phyloP scores from a whole-genome alignment of 2,329 filamentous ascomycete genomes.

The Microdochium paspali region DNA sequence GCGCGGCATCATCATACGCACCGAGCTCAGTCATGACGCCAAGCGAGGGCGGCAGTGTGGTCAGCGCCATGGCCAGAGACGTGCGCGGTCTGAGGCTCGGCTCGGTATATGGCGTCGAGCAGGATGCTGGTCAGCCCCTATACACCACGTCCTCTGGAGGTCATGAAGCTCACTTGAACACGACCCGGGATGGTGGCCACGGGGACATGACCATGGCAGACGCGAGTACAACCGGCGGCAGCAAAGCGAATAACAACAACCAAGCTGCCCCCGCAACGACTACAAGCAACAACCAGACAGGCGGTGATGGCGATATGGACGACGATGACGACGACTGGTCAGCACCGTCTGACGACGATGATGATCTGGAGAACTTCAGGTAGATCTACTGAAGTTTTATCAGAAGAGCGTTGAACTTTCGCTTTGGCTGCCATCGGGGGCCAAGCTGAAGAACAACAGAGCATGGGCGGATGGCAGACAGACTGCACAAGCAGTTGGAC shows the following conservation, averaged over 20 bases:
- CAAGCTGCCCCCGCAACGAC: neutral
- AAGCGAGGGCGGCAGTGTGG: neutral
- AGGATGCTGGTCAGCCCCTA: neutral
- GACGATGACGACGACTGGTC: neutral
- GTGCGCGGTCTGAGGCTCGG: neutral
- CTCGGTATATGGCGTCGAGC: neutral
- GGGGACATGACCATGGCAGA: neutral
- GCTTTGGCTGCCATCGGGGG: too few relatives aligned
- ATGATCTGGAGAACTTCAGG: neutral
- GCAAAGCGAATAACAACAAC: neutral
- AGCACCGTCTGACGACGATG: neutral
- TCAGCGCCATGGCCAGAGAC: neutral
- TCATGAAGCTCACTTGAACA: slow-evolving; percentile 11
- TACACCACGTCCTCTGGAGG: neutral
- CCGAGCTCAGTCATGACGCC: neutral
- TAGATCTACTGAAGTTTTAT: too few relatives aligned
- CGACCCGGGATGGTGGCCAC: slow-evolving; percentile 23
- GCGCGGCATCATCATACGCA: neutral
- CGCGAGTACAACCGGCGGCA: slow-evolving; percentile 15
- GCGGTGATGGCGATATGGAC: neutral
- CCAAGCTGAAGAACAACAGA: too few relatives aligned
- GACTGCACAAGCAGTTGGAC: too few relatives aligned
- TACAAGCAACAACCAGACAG: neutral
- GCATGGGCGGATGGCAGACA: too few relatives aligned
- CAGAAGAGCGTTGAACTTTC: too few relatives aligned